Conservation (phyloP, 2,329 filamentous ascomycete species). For the Penicillium brasilianum region DNA sequence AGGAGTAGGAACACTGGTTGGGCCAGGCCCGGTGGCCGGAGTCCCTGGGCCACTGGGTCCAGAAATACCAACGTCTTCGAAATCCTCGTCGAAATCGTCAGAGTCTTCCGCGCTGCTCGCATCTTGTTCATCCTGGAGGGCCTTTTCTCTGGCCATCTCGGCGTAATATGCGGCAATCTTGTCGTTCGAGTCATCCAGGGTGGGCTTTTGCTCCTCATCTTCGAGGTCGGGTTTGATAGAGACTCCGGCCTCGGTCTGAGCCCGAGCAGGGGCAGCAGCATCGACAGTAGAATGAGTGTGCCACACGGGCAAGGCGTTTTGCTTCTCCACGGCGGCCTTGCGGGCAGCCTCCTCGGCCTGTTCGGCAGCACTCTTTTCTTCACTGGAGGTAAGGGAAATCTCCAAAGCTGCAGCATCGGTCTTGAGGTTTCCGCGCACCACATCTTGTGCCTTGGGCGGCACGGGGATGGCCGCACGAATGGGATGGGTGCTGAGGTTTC, state of each 20-base stretch:
- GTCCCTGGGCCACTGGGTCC: conserved; percentile 44
- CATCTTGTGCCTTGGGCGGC: conserved; percentile 44
- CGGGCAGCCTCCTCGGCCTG: conserved; percentile 53
- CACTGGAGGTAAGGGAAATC: conserved; percentile 55
- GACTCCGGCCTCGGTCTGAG: conserved; percentile 40
- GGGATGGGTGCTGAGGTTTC: conserved; percentile 50
- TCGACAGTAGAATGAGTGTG: conserved; percentile 57
- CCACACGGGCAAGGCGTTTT: conserved; percentile 60
- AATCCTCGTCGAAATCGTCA: conserved; percentile 49
- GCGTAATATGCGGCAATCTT: conserved; percentile 54
- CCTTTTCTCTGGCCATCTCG: conserved; percentile 52
- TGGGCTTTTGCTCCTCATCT: conserved; percentile 51
- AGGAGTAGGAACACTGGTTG: conserved; percentile 35
- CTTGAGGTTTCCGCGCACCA: conserved; percentile 49
- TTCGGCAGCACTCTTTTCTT: conserved; percentile 56
- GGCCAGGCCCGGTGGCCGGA: conserved; percentile 35
- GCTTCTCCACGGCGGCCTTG: conserved; percentile 55
- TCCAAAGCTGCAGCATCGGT: conserved; percentile 53
- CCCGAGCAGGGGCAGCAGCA: conserved; percentile 29
- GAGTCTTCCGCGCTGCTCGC: conserved; percentile 48
- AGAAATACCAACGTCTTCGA: conserved; percentile 52
- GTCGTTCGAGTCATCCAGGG: conserved; percentile 50
- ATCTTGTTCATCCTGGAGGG: conserved; percentile 48
- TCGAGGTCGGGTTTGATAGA: conserved; percentile 47
- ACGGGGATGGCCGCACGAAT: conserved; percentile 49